Evolutionary conservation across 2,329 filamentous ascomycete genomes (phyloP).

Genomic region (Ophiocordyceps sinensis): DNA sequence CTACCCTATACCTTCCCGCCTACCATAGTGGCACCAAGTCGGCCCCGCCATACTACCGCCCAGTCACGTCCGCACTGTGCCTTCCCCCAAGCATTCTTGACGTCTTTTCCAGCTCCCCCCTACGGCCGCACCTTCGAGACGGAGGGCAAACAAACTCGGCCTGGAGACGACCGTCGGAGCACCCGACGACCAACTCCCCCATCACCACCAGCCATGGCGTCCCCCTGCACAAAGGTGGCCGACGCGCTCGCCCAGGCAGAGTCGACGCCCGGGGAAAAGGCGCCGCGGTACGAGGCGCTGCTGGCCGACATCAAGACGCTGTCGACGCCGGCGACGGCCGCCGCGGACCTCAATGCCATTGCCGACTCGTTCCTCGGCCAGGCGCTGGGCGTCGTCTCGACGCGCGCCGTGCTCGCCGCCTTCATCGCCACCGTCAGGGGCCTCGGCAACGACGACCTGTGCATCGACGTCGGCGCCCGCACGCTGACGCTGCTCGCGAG

Average conservation of each 20-base stretch:
- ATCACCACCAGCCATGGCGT: constrained; percentile 8
- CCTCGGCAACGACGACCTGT: constrained; percentile 47
- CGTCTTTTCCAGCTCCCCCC: too few relatives aligned
- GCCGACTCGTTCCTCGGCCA: constrained; percentile 53
- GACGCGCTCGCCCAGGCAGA: constrained; percentile 28
- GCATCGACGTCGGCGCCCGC: constrained; percentile 62
- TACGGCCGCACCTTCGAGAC: too few relatives aligned
- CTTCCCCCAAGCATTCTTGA: too few relatives aligned
- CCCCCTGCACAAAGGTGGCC: constrained; percentile 23
- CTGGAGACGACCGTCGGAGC: too few relatives aligned
- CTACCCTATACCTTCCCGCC: too few relatives aligned
- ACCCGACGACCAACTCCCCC: too few relatives aligned
- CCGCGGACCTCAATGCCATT: constrained; percentile 51
- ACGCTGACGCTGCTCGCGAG: constrained; percentile 51
- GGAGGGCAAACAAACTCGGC: too few relatives aligned
- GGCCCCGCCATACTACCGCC: too few relatives aligned
- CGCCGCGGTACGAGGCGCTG: constrained; percentile 30
- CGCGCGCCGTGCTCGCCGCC: constrained; percentile 52
- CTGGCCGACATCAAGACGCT: constrained; percentile 26
- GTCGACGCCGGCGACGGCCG: constrained; percentile 23
- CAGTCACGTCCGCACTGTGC: too few relatives aligned
- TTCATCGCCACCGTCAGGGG: constrained; percentile 51
- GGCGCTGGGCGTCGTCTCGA: constrained; percentile 60
- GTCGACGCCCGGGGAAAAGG: constrained; percentile 26
- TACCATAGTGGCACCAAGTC: too few relatives aligned